phyloP scores from a whole-genome alignment of 2,329 filamentous ascomycete genomes.

The Paecilomyces sp. region DNA sequence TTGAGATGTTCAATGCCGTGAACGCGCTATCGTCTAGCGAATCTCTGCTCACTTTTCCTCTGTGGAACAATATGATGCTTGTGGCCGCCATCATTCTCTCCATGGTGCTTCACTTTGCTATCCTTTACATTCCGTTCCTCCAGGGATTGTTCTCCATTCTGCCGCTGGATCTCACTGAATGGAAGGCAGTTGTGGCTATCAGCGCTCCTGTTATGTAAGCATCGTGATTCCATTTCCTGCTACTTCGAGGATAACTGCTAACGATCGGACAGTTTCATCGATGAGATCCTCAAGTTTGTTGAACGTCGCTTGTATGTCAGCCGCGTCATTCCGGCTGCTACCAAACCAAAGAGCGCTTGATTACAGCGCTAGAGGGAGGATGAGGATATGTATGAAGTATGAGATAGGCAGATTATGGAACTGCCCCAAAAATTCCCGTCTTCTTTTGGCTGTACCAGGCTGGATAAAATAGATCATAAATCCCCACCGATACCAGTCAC shows the following conservation, averaged over 20 bases:
- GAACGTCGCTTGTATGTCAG: slow-evolving; percentile 60
- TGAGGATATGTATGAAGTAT: background rate
- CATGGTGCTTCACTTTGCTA: slow-evolving; percentile 90
- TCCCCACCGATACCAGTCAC: background rate
- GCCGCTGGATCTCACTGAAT: slow-evolving; percentile 77
- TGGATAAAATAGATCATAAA: background rate
- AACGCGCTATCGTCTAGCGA: slow-evolving; percentile 95
- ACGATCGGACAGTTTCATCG: slow-evolving; percentile 55
- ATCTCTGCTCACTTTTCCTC: slow-evolving; percentile 80
- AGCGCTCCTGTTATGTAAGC: slow-evolving; percentile 88
- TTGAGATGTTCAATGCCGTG: slow-evolving; percentile 99
- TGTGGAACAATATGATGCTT: slow-evolving; percentile 99
- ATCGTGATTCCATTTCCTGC: background rate
- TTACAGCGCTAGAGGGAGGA: background rate
- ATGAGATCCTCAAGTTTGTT: slow-evolving; percentile 72
- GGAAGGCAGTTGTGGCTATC: slow-evolving; percentile 83
- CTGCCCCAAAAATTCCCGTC: background rate
- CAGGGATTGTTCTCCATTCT: slow-evolving; percentile 86
- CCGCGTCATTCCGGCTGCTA: slow-evolving; percentile 17
- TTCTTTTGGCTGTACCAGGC: background rate
- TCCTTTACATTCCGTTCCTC: slow-evolving; percentile 85
- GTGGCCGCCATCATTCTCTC: slow-evolving; percentile 89
- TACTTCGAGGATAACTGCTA: slow-evolving; percentile 9
- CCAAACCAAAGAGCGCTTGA: slow-evolving; percentile 30
- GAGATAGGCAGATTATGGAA: background rate